Percentiles rank a stretch among this genome's conserved stretches.
Conservation (phyloP, 805 yeast genomes). For the Ogataea glucozyma region DNA sequence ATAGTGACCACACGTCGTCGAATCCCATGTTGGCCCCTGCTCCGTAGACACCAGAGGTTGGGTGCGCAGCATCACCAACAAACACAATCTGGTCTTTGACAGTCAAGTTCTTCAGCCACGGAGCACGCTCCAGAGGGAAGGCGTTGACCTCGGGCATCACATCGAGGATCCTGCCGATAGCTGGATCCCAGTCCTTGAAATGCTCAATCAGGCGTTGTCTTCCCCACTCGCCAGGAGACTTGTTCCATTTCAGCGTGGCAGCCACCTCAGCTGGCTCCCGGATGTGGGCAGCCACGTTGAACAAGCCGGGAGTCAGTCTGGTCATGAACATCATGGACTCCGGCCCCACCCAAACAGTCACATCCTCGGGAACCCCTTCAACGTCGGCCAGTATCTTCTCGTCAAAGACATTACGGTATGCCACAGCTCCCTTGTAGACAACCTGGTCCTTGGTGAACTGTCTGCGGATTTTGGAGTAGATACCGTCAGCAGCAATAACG, state of each 20-base stretch:
- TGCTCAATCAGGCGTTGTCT: slow-evolving; percentile 8
- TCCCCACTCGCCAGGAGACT: slow-evolving; percentile 13
- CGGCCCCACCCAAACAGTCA: slow-evolving; percentile 10
- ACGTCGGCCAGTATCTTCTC: slow-evolving; percentile 7
- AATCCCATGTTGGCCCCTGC: slow-evolving; percentile 14
- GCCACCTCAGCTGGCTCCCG: slow-evolving; percentile 10
- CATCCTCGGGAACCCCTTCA: slow-evolving; percentile 9
- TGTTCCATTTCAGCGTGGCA: slow-evolving; percentile 10
- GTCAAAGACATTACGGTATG: slow-evolving; percentile 12
- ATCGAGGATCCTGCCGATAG: slow-evolving; percentile 8
- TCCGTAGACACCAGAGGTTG: slow-evolving; percentile 17
- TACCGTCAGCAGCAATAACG: slow-evolving; percentile 11
- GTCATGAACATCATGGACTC: slow-evolving; percentile 12
- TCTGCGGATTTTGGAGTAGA: slow-evolving; percentile 11
- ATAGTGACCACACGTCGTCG: slow-evolving; percentile 14
- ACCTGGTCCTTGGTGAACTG: slow-evolving; percentile 10
- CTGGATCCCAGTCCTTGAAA: slow-evolving; percentile 14
- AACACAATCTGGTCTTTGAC: slow-evolving; percentile 9
- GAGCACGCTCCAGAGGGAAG: slow-evolving; percentile 12
- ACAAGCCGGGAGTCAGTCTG: slow-evolving; percentile 8
- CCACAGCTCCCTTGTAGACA: slow-evolving; percentile 12
- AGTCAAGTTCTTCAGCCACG: slow-evolving; percentile 9
- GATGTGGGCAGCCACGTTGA: slow-evolving; percentile 13
- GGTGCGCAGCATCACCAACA: slow-evolving; percentile 16
- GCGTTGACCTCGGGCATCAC: slow-evolving; percentile 13